Conservation (phyloP, 345 rosid species). For the Populus tremula region DNA sequence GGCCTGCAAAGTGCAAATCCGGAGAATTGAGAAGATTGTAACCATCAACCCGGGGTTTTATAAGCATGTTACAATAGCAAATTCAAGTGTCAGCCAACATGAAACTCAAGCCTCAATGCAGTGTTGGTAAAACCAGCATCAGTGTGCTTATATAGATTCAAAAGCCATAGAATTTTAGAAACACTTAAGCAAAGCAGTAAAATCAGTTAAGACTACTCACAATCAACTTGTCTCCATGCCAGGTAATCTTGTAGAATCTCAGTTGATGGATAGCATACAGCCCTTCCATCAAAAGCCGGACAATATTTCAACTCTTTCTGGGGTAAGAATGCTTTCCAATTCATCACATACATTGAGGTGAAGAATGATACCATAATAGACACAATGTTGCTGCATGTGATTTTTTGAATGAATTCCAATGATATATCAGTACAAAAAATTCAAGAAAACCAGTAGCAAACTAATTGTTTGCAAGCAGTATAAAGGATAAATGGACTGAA, state of each 20-base stretch:
- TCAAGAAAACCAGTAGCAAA: neutral
- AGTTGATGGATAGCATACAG: constrained; percentile 76
- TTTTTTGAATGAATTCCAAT: constrained; percentile 7
- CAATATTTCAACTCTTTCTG: constrained; percentile 57
- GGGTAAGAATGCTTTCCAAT: constrained; percentile 81
- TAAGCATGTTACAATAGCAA: neutral
- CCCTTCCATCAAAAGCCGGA: constrained; percentile 87
- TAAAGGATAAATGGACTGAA: too few relatives aligned
- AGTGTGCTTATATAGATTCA: neutral
- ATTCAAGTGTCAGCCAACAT: neutral
- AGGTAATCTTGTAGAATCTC: constrained; percentile 79
- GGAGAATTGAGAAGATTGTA: neutral
- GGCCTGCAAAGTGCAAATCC: constrained; percentile 67
- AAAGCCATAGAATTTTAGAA: neutral
- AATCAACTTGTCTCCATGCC: constrained; percentile 97
- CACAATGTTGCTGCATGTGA: constrained; percentile 50
- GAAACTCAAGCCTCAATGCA: constrained; percentile 2
- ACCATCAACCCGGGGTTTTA: neutral
- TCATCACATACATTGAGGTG: constrained; percentile 61
- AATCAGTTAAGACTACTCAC: constrained; percentile 45
- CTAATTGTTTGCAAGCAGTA: too few relatives aligned
- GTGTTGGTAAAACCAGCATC: neutral
- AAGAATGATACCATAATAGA: constrained; percentile 69
- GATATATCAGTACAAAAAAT: neutral
- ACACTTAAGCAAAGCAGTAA: neutral